Evolutionary conservation across 768 basidiomycete species (phyloP).

Genomic region (Piloderma croceum): DNA sequence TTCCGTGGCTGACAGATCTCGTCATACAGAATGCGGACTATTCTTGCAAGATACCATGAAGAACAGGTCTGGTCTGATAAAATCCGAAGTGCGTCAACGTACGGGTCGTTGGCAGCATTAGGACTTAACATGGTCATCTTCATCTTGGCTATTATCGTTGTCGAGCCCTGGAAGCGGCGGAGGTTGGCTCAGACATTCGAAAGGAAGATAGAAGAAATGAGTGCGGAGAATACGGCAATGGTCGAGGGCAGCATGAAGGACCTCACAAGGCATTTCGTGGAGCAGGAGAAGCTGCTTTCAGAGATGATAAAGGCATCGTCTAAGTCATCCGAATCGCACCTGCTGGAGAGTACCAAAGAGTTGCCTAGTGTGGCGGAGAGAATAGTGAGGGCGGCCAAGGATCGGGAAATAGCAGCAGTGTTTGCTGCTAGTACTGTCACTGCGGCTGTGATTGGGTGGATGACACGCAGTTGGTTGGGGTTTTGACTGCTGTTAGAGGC

Average conservation of each 20-base stretch:
- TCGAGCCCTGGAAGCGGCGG: conserved; percentile 95
- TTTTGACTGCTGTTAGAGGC: too few species aligned
- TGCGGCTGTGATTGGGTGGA: conserved; percentile 22
- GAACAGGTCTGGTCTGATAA: conserved; percentile 99
- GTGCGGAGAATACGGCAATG: conserved; percentile 32
- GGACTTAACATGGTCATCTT: conserved; percentile 89
- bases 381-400: conserved; percentile 10
- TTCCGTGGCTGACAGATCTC: too few species aligned
- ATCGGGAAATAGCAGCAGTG: conserved; percentile 18
- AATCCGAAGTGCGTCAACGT: conserved; percentile 91
- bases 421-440: conserved; percentile 16
- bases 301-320: conserved; percentile 7
- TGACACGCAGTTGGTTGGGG: conserved; percentile 24
- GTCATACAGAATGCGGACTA: conserved; percentile 81
- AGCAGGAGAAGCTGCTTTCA: conserved; percentile 36
- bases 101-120: conserved; percentile 81
- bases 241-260: conserved; percentile 44
- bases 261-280: conserved; percentile 43
- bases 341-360: conserved; percentile 10
- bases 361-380: background rate
- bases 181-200: conserved; percentile 87
- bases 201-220: conserved; percentile 63
- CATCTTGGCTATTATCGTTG: conserved; percentile 78
- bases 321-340: too few species aligned
- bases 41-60: conserved; percentile 92